Percentiles rank a stretch among this genome's conserved stretches.
These are phyloP conservation scores for Pichia thaimueangensis DNA, from an alignment of 805 yeast genomes.

Conservation along the genomic window DNA sequence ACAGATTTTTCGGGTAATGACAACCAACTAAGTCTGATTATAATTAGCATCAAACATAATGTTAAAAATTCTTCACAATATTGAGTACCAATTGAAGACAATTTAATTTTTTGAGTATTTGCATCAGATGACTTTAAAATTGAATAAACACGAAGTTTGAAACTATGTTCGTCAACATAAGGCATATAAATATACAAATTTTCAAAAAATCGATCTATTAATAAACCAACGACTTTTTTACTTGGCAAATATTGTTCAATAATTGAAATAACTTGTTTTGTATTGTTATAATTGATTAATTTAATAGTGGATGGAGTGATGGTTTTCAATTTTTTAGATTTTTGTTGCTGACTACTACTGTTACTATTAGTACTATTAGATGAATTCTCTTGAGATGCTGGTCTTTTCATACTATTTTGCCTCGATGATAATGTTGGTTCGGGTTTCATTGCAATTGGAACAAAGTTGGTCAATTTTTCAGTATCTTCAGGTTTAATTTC, in stretches of 20 bases:
- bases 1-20: conserved; percentile 40
- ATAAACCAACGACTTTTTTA: conserved; percentile 46
- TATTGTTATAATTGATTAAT: conserved; percentile 34
- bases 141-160: conserved; percentile 36
- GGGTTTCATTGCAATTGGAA: conserved; percentile 18
- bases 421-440: conserved; percentile 8
- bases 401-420: conserved; percentile 12
- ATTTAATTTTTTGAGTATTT: conserved; percentile 26
- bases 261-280: conserved; percentile 33
- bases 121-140: conserved; percentile 39
- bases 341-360: conserved; percentile 10
- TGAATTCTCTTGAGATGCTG: conserved; percentile 2
- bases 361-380: too few species aligned
- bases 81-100: conserved; percentile 29
- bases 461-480: conserved; percentile 14
- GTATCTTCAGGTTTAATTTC: conserved; percentile 15
- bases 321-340: conserved; percentile 22
- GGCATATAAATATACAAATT: conserved; percentile 61
- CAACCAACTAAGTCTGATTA: conserved; percentile 50
- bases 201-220: conserved; percentile 53
- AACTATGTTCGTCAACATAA: conserved; percentile 52
- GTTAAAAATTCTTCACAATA: conserved; percentile 40
- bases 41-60: conserved; percentile 46
- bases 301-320: conserved; percentile 30
- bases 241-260: conserved; percentile 47